Percentiles rank a stretch among this genome's conserved stretches.
phyloP scores from a whole-genome alignment of 2,329 filamentous ascomycete genomes.

The Fusarium sp. region DNA sequence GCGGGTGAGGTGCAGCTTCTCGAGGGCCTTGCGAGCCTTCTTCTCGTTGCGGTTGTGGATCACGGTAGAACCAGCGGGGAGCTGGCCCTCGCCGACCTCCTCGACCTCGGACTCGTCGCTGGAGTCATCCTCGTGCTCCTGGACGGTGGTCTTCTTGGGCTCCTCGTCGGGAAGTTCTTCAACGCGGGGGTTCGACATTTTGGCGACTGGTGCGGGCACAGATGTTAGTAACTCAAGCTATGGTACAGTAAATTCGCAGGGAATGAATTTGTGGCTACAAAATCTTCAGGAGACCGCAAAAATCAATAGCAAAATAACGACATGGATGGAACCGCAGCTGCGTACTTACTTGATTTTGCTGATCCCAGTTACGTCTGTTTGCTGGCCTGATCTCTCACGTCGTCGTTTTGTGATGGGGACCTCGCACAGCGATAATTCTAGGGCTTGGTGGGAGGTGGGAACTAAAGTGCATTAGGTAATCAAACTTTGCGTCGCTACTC shows the following conservation, averaged over 20 bases:
- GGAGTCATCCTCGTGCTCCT: slow-evolving; percentile 75
- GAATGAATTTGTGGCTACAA: slow-evolving; percentile 31
- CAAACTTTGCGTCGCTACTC: slow-evolving; percentile 35
- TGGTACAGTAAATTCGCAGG: slow-evolving; percentile 30
- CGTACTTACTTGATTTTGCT: slow-evolving; percentile 51
- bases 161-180: slow-evolving; percentile 97
- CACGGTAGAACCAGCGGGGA: slow-evolving; percentile 86
- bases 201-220: slow-evolving; percentile 56
- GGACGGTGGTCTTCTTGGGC: slow-evolving; percentile 82
- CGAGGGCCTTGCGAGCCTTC: slow-evolving; percentile 99
- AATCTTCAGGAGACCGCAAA: slow-evolving; percentile 26
- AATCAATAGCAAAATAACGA: slow-evolving; percentile 24
- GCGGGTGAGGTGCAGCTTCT: slow-evolving; percentile 97
- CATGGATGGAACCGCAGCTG: slow-evolving; percentile 26
- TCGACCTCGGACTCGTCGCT: slow-evolving; percentile 83
- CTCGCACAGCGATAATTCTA: slow-evolving; percentile 56
- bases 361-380: slow-evolving; percentile 50
- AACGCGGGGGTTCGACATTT: slow-evolving; percentile 97
- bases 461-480: slow-evolving; percentile 57
- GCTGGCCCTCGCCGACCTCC: slow-evolving; percentile 80
- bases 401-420: slow-evolving; percentile 55
- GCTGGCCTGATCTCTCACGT: slow-evolving; percentile 47
- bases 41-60: slow-evolving; percentile 99
- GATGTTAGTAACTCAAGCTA: slow-evolving; percentile 42
- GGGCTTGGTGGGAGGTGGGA: slow-evolving; percentile 55